Percentiles rank a stretch among this genome's conserved stretches.
Conservation (phyloP, 2,329 filamentous ascomycete species). For the Fusarium lyarnte region DNA sequence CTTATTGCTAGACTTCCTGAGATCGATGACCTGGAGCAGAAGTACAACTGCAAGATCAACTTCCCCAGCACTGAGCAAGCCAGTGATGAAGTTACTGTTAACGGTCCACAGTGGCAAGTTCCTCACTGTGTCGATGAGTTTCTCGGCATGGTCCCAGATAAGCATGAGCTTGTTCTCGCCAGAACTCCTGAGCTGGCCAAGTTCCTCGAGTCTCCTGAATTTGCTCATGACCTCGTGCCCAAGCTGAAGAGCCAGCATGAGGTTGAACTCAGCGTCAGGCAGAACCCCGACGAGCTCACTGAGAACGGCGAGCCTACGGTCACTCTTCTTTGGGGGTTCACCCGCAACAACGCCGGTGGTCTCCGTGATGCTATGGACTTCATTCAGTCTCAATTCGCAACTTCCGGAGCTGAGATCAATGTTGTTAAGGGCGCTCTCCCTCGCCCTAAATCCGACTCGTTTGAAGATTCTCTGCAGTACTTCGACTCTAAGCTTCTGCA, state of each 20-base stretch:
- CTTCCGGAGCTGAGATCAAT: slow-evolving; percentile 86
- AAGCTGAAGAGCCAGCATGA: slow-evolving; percentile 94
- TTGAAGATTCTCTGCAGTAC: slow-evolving; percentile 95
- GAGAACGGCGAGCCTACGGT: slow-evolving; percentile 67
- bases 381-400: slow-evolving; percentile 84
- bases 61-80: slow-evolving; percentile 98
- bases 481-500: slow-evolving; percentile 98
- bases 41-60: slow-evolving; percentile 99
- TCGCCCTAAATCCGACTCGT: slow-evolving; percentile 98
- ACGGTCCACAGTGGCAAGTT: slow-evolving; percentile 97
- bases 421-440: slow-evolving; percentile 95
- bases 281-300: slow-evolving; percentile 67
- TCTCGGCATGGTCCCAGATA: slow-evolving; percentile 96
- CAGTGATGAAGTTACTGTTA: slow-evolving; percentile 94
- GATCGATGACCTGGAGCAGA: slow-evolving; percentile 95
- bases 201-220: slow-evolving; percentile 84
- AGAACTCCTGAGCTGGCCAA: slow-evolving; percentile 79
- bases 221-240: slow-evolving; percentile 79
- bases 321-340: slow-evolving; percentile 82
- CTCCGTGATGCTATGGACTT: slow-evolving; percentile 97
- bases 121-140: slow-evolving; percentile 97
- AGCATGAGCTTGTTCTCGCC: slow-evolving; percentile 87
- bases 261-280: slow-evolving; percentile 82
- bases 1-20: slow-evolving; percentile 87
- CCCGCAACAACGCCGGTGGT: slow-evolving; percentile 94